These are phyloP conservation scores for Phaseolus coccineus DNA, from an alignment of 331 rosid species.

Conservation along the genomic window DNA sequence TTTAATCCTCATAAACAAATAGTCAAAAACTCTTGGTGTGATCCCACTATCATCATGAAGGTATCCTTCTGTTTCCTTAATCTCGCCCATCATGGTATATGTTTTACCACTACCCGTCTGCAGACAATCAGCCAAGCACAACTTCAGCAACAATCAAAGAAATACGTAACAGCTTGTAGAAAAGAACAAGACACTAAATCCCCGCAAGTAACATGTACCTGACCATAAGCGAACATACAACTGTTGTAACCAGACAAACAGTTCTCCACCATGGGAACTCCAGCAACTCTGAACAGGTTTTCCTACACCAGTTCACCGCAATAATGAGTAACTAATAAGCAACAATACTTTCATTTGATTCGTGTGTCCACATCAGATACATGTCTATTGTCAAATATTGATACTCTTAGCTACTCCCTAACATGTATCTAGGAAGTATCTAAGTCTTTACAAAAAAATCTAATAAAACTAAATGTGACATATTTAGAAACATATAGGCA, in stretches of 20 bases:
- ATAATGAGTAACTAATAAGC: conserved; percentile 26
- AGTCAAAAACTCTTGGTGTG: conserved; percentile 90
- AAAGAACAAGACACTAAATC: conserved; percentile 6
- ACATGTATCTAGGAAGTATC: not conserved
- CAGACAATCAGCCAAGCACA: conserved; percentile 43
- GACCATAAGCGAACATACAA: conserved; percentile 98
- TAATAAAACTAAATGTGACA: not conserved
- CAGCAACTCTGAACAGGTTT: conserved; percentile 83
- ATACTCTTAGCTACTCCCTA: not conserved
- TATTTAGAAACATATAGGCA: not conserved
- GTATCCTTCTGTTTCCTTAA: conserved; percentile 67
- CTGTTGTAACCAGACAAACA: conserved; percentile 96
- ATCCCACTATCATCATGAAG: conserved; percentile 79
- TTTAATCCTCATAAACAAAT: conserved; percentile 74
- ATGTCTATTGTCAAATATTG: not conserved
- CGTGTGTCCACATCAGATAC: not conserved
- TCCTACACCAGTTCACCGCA: conserved; percentile 61
- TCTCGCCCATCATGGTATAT: conserved; percentile 98
- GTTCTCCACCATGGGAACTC: conserved; percentile 96
- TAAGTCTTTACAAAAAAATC: not conserved
- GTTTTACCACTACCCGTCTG: conserved; percentile 99
- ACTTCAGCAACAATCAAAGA: conserved; percentile 35
- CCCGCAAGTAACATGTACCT: conserved; percentile 56
- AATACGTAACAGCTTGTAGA: conserved; percentile 26
- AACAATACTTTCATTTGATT: not conserved